Percentiles rank a stretch among this genome's conserved stretches.
phyloP scores from a whole-genome alignment of 2,329 filamentous ascomycete genomes.

The Aspergillus awamori region DNA sequence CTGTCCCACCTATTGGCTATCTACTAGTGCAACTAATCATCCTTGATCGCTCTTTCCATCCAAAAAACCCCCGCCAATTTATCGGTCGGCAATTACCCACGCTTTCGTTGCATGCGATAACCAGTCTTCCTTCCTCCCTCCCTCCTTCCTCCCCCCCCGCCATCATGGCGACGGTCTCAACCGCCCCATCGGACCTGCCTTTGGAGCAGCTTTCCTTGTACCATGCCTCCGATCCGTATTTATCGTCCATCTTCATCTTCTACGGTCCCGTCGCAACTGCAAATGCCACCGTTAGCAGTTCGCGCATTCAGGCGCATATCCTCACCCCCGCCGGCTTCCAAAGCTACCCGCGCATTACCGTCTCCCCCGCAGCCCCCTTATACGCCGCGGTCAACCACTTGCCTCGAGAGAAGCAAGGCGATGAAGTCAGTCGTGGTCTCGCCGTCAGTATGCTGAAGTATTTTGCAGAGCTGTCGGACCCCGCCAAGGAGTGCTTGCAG shows the following conservation, averaged over 20 bases:
- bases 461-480: slow-evolving; percentile 80
- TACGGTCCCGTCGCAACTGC: slow-evolving; percentile 88
- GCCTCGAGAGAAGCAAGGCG: slow-evolving; percentile 90
- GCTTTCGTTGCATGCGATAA: slow-evolving; percentile 17
- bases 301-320: slow-evolving; percentile 91
- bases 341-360: slow-evolving; percentile 86
- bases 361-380: slow-evolving; percentile 88
- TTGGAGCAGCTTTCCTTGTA: slow-evolving; percentile 83
- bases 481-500: slow-evolving; percentile 72
- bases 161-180: slow-evolving; percentile 80
- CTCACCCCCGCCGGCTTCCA: slow-evolving; percentile 86
- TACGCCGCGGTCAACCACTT: slow-evolving; percentile 89
- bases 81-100: not conserved
- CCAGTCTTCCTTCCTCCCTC: slow-evolving; percentile 4
- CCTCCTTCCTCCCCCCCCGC: slow-evolving; percentile 3
- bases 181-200: slow-evolving; percentile 74
- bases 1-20: slow-evolving; percentile 4
- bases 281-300: slow-evolving; percentile 84
- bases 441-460: slow-evolving; percentile 94
- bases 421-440: slow-evolving; percentile 86
- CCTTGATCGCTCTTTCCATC: slow-evolving; percentile 10
- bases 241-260: slow-evolving; percentile 81
- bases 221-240: slow-evolving; percentile 82
- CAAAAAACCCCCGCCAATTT: not conserved
- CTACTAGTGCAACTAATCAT: not conserved